Conservation (phyloP, 1,139 yeast species). For the Yamadazyma friedrichii region DNA sequence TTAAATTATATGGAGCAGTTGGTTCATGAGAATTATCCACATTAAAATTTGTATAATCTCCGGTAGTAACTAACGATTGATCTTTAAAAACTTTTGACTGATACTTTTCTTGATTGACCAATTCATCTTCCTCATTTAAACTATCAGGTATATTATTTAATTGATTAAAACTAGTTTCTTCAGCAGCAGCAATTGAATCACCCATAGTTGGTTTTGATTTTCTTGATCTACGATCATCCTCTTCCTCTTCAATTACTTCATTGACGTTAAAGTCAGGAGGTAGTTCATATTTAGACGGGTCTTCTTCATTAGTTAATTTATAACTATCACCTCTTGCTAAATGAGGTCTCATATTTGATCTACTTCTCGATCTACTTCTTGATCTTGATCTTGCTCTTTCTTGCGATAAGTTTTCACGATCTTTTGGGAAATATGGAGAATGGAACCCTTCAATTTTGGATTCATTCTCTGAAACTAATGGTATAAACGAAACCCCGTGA, state of each 20-base stretch:
- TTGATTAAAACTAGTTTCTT: constrained; percentile 18
- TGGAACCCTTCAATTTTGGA: constrained; percentile 28
- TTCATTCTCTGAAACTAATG: constrained; percentile 12
- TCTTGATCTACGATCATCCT: constrained; percentile 41
- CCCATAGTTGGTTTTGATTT: constrained; percentile 49
- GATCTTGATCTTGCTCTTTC: constrained; percentile 28
- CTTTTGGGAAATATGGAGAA: constrained; percentile 47
- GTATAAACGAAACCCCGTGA: constrained; percentile 3
- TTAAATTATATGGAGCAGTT: constrained; percentile 24
- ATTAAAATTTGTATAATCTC: constrained; percentile 49
- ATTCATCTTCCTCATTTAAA: constrained; percentile 10
- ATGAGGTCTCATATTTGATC: constrained; percentile 44
- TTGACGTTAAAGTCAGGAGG: constrained; percentile 33
- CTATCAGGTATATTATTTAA: no score
- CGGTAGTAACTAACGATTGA: constrained; percentile 47
- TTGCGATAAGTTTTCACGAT: constrained; percentile 16
- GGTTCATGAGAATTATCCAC: constrained; percentile 29
- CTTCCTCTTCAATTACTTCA: constrained; percentile 21
- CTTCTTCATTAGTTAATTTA: constrained; percentile 44
- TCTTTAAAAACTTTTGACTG: constrained; percentile 26
- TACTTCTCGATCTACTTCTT: constrained; percentile 22
- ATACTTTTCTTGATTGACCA: constrained; percentile 13
- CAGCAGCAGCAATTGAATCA: constrained; percentile 49
- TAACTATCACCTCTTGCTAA: constrained; percentile 68
- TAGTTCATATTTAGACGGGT: constrained; percentile 43